phyloP scores from a whole-genome alignment of 2,329 filamentous ascomycete species.

The Penicillium expansum region DNA sequence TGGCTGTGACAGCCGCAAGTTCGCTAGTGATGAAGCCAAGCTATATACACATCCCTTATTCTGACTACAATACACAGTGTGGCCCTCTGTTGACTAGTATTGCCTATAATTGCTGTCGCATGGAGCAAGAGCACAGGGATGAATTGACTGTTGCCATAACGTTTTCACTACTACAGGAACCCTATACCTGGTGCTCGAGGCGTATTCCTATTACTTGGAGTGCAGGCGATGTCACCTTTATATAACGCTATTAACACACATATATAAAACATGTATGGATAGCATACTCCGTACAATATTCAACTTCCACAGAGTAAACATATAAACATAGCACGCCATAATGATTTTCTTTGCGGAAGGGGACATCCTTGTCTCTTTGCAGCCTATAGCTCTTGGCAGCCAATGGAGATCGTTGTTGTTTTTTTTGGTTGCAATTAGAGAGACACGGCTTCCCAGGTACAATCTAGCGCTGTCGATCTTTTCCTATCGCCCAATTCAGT shows the following conservation, averaged over 20 bases:
- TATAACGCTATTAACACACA: not conserved
- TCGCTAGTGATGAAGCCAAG: not conserved
- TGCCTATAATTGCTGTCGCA: no score
- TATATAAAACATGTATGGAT: no score
- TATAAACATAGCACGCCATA: not conserved
- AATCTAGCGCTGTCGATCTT: not conserved
- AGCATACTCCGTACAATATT: no score
- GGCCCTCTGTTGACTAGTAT: no score
- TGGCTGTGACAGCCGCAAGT: not conserved
- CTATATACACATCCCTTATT: not conserved
- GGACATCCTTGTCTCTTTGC: not conserved
- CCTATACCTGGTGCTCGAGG: not conserved
- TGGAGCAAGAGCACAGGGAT: no score
- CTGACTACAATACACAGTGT: no score
- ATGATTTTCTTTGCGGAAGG: no score
- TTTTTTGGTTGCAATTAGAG: no score
- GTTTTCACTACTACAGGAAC: no score
- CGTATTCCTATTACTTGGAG: not conserved
- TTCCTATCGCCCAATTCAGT: not conserved
- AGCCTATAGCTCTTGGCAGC: not conserved
- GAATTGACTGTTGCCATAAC: no score
- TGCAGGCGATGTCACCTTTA: not conserved
- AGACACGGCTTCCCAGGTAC: not conserved
- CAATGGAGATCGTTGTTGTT: no score
- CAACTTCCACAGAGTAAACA: no score